Evolutionary conservation across 1,139 yeast species (phyloP), one percentile per base, ranked within the genome.

Genomic region (Protomyces macrosporus): DNA sequence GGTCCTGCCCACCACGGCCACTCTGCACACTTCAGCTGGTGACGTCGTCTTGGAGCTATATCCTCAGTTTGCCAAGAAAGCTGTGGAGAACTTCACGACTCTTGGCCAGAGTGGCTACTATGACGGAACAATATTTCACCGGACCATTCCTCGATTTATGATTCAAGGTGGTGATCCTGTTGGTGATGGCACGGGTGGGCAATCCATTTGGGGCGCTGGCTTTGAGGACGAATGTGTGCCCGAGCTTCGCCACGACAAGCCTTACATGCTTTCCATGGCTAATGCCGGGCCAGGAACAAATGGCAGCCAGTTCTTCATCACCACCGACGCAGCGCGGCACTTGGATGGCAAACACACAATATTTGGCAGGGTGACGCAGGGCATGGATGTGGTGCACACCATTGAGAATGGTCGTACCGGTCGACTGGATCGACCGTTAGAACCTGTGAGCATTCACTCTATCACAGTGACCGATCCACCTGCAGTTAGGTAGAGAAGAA

Each of bases 221-320:
- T 80, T 81, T 66, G 72, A 73, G 42, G 83, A 81, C 67, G 84
- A 82, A 68, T 75, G 79, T 68, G 72, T 74, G 58, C 74, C 75
- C 0, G 70, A 70, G 14, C 69, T 79, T 53, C 70, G 72, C 33
- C 82, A 80, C 67, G 76, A 75, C 63, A 72, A 72, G 64, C 81
- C 83, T 1, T 81, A 76, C 63, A 72, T 75, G 68, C 77, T 82
- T 5, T 78, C 82, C 65, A 81, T 84, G 88, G 88, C 87, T 67
- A 84, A 84, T 70, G 81, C 86, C 50, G 88, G 88, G 50, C 82
- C 75, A 66, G 77, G 81, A 73, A 83, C 87, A 67, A 84, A 84
- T 70, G 87, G 87, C 1, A 81, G 85, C 32, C 88, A 84, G 72
- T 84, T 84, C 71, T 84, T 84, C 75, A 82, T 84, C 69, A 84